phyloP scores from a whole-genome alignment of 179 eudicot genomes.

The Beta macrorhiza region DNA sequence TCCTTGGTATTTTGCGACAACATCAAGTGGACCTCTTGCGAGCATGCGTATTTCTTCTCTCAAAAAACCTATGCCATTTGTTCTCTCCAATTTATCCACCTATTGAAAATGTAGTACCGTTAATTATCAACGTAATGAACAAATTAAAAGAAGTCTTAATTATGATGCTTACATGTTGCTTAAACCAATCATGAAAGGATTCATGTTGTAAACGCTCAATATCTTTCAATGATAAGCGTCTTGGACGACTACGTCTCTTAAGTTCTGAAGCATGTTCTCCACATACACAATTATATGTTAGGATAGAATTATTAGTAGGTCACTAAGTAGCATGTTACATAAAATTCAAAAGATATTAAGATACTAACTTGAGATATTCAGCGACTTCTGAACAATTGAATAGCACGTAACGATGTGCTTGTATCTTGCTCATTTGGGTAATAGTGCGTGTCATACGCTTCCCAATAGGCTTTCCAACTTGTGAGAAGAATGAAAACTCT shows the following conservation, averaged over 20 bases:
- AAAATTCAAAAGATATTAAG: background rate
- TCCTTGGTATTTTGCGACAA: conserved; percentile 3
- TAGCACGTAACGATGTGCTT: conserved; percentile 6
- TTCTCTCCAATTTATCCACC: too few relatives aligned
- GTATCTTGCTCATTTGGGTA: background rate
- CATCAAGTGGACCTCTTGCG: conserved; percentile 15
- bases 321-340: too few relatives aligned
- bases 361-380: background rate
- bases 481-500: background rate
- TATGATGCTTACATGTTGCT: background rate
- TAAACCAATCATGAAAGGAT: conserved; percentile 14
- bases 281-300: background rate
- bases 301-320: too few relatives aligned
- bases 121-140: too few relatives aligned
- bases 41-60: background rate
- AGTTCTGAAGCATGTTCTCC: background rate
- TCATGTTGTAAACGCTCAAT: conserved; percentile 14
- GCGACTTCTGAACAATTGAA: background rate
- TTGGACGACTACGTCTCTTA: conserved; percentile 15
- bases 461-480: conserved; percentile 1
- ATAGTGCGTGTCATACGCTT: background rate
- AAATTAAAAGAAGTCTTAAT: background rate
- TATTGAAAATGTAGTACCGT: background rate
- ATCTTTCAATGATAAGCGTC: background rate
- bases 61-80: too few relatives aligned